Conservation (phyloP, 306 rosid species). For the Fragaria iinumae region DNA sequence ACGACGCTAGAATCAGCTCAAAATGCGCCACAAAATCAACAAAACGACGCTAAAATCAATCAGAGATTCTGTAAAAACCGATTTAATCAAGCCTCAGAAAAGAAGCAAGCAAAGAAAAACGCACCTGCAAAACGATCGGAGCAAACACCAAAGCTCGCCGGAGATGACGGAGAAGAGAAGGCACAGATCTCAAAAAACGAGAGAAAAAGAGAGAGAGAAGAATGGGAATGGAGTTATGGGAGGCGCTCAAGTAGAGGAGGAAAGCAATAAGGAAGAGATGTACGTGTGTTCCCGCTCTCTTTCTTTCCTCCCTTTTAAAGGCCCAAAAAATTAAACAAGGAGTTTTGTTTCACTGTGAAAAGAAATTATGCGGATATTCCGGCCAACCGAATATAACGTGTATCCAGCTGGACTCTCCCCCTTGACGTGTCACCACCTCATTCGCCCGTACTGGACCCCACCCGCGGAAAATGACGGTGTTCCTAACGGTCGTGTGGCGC, state of each 20-base stretch:
- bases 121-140: slow-evolving; percentile 31
- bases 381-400: slow-evolving; percentile 25
- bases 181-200: slow-evolving; percentile 43
- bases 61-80: not conserved
- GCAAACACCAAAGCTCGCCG: not conserved
- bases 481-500: slow-evolving; percentile 54
- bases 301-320: slow-evolving; percentile 34
- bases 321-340: not conserved
- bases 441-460: slow-evolving; percentile 29
- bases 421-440: slow-evolving; percentile 25
- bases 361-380: slow-evolving; percentile 36
- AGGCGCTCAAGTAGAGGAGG: slow-evolving; percentile 45
- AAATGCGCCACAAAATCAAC: slow-evolving; percentile 4
- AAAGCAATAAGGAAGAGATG: slow-evolving; percentile 26
- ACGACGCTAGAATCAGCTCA: slow-evolving; percentile 12
- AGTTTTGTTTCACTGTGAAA: not conserved
- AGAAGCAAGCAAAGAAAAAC: slow-evolving; percentile 23
- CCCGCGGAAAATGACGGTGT: slow-evolving; percentile 27
- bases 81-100: slow-evolving; percentile 10
- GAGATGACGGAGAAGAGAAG: slow-evolving; percentile 1
- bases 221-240: not conserved
- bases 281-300: slow-evolving; percentile 52
- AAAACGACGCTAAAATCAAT: slow-evolving; percentile 22
- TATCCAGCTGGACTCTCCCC: slow-evolving; percentile 22
- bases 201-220: not conserved